These are phyloP conservation scores for Ajuga reptans DNA, from an alignment of 305 asterid species.

Conservation along the genomic window DNA sequence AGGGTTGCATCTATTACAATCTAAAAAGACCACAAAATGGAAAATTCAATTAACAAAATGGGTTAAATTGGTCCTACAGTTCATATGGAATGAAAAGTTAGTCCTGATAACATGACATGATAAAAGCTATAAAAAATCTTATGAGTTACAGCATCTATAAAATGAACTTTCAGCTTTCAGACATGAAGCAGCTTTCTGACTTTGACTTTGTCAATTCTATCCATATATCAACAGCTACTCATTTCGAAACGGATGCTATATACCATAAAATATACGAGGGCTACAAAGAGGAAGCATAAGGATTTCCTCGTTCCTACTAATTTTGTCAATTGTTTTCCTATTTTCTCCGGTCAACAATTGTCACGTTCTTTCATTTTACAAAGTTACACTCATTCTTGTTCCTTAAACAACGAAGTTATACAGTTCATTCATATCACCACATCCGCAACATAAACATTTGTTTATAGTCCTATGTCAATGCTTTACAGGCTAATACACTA, in stretches of 20 bases:
- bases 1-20: conserved; percentile 14
- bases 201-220: too few species aligned
- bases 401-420: background rate
- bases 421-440: background rate
- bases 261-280: background rate
- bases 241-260: background rate
- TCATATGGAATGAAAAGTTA: background rate
- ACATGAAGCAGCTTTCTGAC: too few species aligned
- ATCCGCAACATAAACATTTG: background rate
- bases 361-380: background rate
- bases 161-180: too few species aligned
- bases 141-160: too few species aligned
- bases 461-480: background rate
- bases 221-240: too few species aligned
- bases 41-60: background rate
- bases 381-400: background rate
- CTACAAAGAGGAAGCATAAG: background rate
- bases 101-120: background rate
- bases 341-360: background rate
- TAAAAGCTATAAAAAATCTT: too few species aligned
- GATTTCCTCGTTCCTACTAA: background rate
- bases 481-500: conserved; percentile 10
- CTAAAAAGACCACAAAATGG: conserved; percentile 10
- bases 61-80: background rate
- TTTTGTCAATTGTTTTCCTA: background rate